Evolutionary conservation across 495 filamentous ascomycete genomes (phyloP), one percentile per base, ranked within the genome.

Genomic region (Xylaria longipes): DNA sequence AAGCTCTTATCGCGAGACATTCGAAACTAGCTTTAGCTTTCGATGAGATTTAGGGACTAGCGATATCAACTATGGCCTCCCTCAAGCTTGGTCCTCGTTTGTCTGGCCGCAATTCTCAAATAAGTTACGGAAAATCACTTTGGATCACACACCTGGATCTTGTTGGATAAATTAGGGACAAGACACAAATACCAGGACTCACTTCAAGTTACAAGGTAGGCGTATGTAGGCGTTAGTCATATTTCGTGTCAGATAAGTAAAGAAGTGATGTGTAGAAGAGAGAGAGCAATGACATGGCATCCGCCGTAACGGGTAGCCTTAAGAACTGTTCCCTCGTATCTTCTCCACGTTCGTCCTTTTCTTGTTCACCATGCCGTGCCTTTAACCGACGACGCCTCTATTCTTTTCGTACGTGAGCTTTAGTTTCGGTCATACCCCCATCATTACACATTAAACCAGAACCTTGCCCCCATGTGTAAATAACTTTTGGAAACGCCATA

Each of bases 381-480:
- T 37, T 22, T 37, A 60, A 22, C 20, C 12, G 17, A 60, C 20
- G 20, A 37, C 57, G 33, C 57, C 45, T 65, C 62, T 50, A 65
- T 46, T 39, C 62, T 12, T 65, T 46, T 65, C 25, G 14, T 33
- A 50, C 29, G 37, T 43, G 20, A 43, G n/a, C 60, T 43, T 43
- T 33, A 63, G 22, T 33, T 27, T 43, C 15, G 7, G 29, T 37
- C 46, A 9, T 48, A 31, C 15, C 31, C 39, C 45, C 33, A n/a
- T 66, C 37, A 43, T 63, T 63, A 63, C 22, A 41, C 60, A 63
- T 63, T 43, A 63, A 43, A 11, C 37, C 37, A 29, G 20, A 41
- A 63, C 27, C 37, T 11, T 54, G 31, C 48, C n/a, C 17, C 37
- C 65, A 29, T 54, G 46, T 67, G n/a, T 39, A 65, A 46, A 37